phyloP scores from a whole-genome alignment of 768 basidiomycete genomes.

The Leccinum uliginosum region DNA sequence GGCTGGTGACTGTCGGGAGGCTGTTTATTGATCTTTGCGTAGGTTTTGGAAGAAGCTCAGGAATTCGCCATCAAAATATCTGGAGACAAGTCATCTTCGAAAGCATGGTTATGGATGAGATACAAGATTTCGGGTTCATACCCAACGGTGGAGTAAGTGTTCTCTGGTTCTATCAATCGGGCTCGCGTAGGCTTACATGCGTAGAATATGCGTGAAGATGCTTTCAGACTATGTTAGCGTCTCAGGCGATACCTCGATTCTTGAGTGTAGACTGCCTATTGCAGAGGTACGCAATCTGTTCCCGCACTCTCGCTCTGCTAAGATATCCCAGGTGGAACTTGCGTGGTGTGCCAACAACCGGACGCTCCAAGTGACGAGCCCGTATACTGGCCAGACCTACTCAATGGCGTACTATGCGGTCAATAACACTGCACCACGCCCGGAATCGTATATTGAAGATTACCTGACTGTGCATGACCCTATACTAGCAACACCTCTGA shows the following conservation, averaged over 20 bases:
- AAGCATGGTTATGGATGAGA: slow-evolving; percentile 95
- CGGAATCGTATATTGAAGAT: slow-evolving; percentile 81
- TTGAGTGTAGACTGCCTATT: slow-evolving; percentile 75
- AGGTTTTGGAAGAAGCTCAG: slow-evolving; percentile 89
- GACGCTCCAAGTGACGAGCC: slow-evolving; percentile 60
- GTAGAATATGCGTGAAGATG: slow-evolving; percentile 66
- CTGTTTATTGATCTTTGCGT: slow-evolving; percentile 4
- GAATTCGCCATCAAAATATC: slow-evolving; percentile 70
- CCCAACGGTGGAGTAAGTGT: slow-evolving; percentile 82
- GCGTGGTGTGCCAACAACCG: slow-evolving; percentile 80
- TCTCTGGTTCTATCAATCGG: background rate
- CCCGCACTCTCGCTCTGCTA: background rate
- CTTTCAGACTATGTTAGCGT: slow-evolving; percentile 74
- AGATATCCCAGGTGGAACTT: slow-evolving; percentile 58
- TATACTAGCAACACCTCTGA: slow-evolving; percentile 48
- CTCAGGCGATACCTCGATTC: slow-evolving; percentile 70
- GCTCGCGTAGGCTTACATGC: background rate
- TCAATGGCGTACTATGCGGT: slow-evolving; percentile 71
- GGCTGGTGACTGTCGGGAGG: background rate
- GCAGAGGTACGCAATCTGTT: slow-evolving; percentile 54
- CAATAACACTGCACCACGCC: slow-evolving; percentile 80
- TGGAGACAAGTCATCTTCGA: slow-evolving; percentile 96
- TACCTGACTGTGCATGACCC: slow-evolving; percentile 75
- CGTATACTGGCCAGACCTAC: slow-evolving; percentile 64
- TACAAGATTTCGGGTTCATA: slow-evolving; percentile 81